Evolutionary conservation across 495 filamentous ascomycete genomes (phyloP).

Genomic region (Cercophora scortea): DNA sequence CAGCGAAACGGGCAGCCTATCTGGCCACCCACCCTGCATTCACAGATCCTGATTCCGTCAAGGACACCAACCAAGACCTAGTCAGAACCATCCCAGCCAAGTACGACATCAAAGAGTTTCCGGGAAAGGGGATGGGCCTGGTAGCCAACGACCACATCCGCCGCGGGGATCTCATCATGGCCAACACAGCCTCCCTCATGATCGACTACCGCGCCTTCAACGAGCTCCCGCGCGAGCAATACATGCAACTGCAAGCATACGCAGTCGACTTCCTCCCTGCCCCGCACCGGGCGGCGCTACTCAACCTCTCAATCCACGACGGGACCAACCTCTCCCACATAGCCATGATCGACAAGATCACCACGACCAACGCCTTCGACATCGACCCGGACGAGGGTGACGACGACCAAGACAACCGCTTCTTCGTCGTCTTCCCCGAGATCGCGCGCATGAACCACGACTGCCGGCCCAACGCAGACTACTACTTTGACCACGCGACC

Average conservation of each 20-base stretch:
- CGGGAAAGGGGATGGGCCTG: slow-evolving; percentile 28
- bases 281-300: slow-evolving; percentile 13
- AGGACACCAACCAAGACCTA: slow-evolving; percentile 18
- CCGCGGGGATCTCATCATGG: slow-evolving; percentile 25
- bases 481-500: slow-evolving; percentile 27
- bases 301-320: slow-evolving; percentile 24
- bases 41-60: slow-evolving; percentile 10
- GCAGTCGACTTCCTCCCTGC: slow-evolving; percentile 19
- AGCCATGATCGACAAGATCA: slow-evolving; percentile 15
- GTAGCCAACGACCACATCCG: slow-evolving; percentile 19
- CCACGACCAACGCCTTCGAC: slow-evolving; percentile 28
- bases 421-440: slow-evolving; percentile 24
- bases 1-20: slow-evolving; percentile 12
- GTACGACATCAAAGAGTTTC: slow-evolving; percentile 23
- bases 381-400: slow-evolving; percentile 19
- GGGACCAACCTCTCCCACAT: slow-evolving; percentile 2
- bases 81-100: slow-evolving; percentile 5
- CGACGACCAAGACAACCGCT: slow-evolving; percentile 13
- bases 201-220: slow-evolving; percentile 28
- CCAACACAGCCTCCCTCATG: slow-evolving; percentile 25
- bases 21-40: slow-evolving; percentile 18
- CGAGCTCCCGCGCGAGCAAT: slow-evolving; percentile 14
- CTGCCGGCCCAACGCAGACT: slow-evolving; percentile 36
- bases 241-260: slow-evolving; percentile 14
- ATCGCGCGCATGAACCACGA: slow-evolving; percentile 38